A percentile compares a stretch with the other conserved stretches of the same genome.
phyloP scores from a whole-genome alignment of 257 asterid species.

The Nicotiana knightiana region DNA sequence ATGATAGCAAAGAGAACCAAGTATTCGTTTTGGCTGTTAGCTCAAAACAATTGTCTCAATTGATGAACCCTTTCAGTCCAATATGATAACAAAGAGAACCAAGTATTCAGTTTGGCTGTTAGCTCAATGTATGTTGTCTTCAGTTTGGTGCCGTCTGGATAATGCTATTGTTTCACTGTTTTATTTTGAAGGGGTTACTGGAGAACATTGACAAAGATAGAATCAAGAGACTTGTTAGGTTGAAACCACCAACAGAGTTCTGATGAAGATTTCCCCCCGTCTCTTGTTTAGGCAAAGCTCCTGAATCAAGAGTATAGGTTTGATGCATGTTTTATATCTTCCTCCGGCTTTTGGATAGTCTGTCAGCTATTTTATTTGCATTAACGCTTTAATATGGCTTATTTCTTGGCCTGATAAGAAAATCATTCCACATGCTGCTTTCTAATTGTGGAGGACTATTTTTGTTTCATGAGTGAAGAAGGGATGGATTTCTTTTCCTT shows the following conservation, averaged over 20 bases:
- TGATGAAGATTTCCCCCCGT: conserved; percentile 13
- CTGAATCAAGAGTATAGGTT: neutral
- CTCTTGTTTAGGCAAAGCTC: neutral
- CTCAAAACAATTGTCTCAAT: neutral
- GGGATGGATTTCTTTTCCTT: neutral
- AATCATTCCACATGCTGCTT: neutral
- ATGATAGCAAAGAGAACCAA: neutral
- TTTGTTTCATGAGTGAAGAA: neutral
- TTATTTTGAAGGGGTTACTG: conserved; percentile 34
- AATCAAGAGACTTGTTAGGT: conserved; percentile 39
- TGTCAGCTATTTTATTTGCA: neutral
- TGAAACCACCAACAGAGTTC: conserved; percentile 45
- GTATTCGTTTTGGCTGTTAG: neutral
- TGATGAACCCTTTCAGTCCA: neutral
- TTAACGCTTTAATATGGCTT: neutral
- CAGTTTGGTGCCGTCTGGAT: neutral
- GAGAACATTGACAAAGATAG: conserved; percentile 48
- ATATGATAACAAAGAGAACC: neutral
- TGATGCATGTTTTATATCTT: neutral
- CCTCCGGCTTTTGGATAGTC: neutral
- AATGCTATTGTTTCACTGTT: neutral
- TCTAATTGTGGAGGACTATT: neutral
- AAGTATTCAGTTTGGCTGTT: neutral
- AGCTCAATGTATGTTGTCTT: neutral
- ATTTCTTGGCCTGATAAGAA: neutral